Evolutionary conservation across 345 rosid species (phyloP).

Genomic region (Garcia nutans): DNA sequence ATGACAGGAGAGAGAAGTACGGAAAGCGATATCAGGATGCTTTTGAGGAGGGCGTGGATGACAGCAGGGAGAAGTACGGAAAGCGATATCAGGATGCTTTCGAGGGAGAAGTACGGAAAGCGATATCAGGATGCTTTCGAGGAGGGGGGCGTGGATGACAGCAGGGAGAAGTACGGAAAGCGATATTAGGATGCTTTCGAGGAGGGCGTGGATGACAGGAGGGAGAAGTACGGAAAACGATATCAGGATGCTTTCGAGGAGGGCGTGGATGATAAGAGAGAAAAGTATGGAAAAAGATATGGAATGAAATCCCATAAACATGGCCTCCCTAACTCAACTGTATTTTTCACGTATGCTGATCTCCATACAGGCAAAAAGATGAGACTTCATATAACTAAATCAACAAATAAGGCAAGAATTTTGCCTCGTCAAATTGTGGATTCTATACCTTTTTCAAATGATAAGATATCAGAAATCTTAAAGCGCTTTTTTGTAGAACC

Average conservation of each 20-base stretch:
- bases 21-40: not conserved
- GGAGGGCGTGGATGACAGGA: not conserved
- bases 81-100: not conserved
- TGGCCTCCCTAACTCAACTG: not conserved
- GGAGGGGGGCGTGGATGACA: not conserved
- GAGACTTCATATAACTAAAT: conserved; percentile 5
- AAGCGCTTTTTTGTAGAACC: not conserved
- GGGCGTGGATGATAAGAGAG: not conserved
- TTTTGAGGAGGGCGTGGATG: not conserved
- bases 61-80: not conserved
- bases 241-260: not conserved
- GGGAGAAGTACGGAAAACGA: not conserved
- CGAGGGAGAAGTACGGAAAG: not conserved
- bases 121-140: not conserved
- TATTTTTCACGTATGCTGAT: not conserved
- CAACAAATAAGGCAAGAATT: not conserved
- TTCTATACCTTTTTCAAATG: not conserved
- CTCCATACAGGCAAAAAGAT: not conserved
- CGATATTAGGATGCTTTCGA: not conserved
- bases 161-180: not conserved
- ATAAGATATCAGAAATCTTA: not conserved
- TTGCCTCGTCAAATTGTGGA: not conserved
- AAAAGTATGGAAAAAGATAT: not conserved
- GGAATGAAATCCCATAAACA: not conserved
- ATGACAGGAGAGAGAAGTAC: not conserved